phyloP scores from a whole-genome alignment of 1,284 basidiomycete genomes.

The Cutaneotrichosporon dermatis region DNA sequence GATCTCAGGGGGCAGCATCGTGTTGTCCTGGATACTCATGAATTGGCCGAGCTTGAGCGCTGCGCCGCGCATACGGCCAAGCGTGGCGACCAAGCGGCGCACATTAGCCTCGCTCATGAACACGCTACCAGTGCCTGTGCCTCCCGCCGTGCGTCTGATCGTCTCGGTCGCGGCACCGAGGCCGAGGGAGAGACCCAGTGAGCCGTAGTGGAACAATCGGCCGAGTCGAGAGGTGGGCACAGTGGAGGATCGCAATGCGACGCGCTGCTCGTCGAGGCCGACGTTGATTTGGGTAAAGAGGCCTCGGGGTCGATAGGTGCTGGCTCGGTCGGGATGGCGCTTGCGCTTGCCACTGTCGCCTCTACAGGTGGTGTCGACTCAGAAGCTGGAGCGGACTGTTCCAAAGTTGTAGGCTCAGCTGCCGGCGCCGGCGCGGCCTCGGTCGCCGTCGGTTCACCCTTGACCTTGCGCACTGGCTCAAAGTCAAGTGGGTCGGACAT shows the following conservation, averaged over 20 bases:
- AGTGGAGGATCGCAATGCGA: constrained; percentile 42
- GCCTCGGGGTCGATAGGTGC: constrained; percentile 1
- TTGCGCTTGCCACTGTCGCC: too few relatives aligned
- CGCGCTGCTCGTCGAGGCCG: constrained; percentile 25
- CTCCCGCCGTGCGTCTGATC: constrained; percentile 45
- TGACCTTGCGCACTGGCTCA: neutral
- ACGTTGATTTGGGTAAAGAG: constrained; percentile 11
- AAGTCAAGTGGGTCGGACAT: neutral
- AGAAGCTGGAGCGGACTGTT: too few relatives aligned
- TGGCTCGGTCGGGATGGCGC: too few relatives aligned
- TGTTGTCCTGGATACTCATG: constrained; percentile 93
- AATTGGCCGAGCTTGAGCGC: constrained; percentile 97
- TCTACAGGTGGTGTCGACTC: too few relatives aligned
- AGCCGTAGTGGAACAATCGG: constrained; percentile 83
- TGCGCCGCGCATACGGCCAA: constrained; percentile 92
- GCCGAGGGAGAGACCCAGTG: constrained; percentile 51
- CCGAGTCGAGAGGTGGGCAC: constrained; percentile 85
- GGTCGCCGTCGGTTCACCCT: neutral
- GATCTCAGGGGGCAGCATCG: constrained; percentile 80
- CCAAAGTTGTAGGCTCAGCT: neutral
- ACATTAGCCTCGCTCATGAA: constrained; percentile 89
- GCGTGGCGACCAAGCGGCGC: constrained; percentile 80
- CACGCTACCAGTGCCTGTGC: constrained; percentile 47
- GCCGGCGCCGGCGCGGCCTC: neutral
- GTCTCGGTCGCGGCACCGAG: constrained; percentile 52